phyloP scores from a whole-genome alignment of 2,329 filamentous ascomycete species.

The Helotiales sp. region DNA sequence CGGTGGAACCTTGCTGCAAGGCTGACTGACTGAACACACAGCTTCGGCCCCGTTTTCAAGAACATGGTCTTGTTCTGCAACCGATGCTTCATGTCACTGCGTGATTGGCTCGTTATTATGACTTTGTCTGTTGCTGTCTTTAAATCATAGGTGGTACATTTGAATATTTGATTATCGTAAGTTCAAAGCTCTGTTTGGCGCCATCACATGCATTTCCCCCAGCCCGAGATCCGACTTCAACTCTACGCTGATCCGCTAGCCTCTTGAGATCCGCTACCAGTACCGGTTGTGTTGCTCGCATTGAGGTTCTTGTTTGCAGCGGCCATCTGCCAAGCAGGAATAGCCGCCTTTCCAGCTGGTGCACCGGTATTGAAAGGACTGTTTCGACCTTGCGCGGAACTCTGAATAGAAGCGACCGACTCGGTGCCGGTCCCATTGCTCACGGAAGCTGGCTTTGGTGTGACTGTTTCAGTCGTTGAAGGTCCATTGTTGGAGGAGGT shows the following conservation, averaged over 20 bases:
- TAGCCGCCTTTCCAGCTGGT: conserved; percentile 64
- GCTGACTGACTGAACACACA: conserved; percentile 21
- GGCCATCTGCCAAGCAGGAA: conserved; percentile 81
- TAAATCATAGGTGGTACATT: conserved; percentile 8
- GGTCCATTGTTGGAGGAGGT: conserved; percentile 23
- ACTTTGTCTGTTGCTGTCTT: not conserved
- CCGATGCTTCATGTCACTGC: conserved; percentile 1
- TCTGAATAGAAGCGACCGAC: conserved; percentile 43
- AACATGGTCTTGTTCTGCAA: not conserved
- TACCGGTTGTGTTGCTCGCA: conserved; percentile 30
- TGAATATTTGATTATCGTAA: conserved; percentile 11
- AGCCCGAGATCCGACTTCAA: not conserved
- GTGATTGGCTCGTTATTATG: not conserved
- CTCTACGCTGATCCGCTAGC: conserved; percentile 28
- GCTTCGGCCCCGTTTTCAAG: not conserved
- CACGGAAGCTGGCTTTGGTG: conserved; percentile 41
- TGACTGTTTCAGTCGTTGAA: conserved; percentile 29
- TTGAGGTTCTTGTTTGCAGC: conserved; percentile 58
- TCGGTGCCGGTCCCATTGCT: conserved; percentile 43
- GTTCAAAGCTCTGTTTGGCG: conserved; percentile 14
- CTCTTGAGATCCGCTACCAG: conserved; percentile 33
- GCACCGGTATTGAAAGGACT: conserved; percentile 58
- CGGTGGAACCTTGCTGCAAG: conserved; percentile 18
- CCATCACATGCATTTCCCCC: conserved; percentile 25
- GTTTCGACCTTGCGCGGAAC: conserved; percentile 38